phyloP scores from a whole-genome alignment of 768 basidiomycete species.

The Tulasnella sp. region DNA sequence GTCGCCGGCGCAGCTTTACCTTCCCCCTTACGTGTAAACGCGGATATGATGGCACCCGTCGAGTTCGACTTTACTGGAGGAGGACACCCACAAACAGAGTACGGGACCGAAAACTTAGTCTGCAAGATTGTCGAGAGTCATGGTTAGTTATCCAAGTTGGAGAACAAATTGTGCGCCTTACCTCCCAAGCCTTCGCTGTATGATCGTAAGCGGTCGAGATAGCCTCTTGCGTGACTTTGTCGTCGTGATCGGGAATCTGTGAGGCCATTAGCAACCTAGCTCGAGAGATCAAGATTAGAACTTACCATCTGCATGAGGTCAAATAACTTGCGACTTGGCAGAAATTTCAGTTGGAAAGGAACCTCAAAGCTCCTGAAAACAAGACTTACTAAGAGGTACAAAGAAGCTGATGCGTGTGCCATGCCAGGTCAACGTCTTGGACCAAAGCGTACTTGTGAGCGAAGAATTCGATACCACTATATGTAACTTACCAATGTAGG shows the following conservation, averaged over 20 bases:
- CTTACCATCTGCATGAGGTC: background rate
- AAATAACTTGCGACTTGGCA: background rate
- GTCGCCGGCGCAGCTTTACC: background rate
- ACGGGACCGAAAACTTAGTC: conserved; percentile 41
- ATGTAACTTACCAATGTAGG: conserved; percentile 11
- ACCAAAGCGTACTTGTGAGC: background rate
- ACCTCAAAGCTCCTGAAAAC: conserved; percentile 26
- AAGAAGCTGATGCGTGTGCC: conserved; percentile 22
- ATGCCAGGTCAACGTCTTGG: conserved; percentile 18
- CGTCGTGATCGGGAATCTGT: conserved; percentile 32
- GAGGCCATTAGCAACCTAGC: background rate
- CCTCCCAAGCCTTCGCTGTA: conserved; percentile 42
- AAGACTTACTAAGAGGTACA: conserved; percentile 38
- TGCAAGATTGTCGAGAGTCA: conserved; percentile 20
- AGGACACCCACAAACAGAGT: conserved; percentile 53
- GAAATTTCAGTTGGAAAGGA: conserved; percentile 15
- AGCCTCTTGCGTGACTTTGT: conserved; percentile 38
- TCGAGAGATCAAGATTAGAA: background rate
- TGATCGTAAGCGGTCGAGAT: conserved; percentile 39
- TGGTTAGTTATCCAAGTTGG: no score
- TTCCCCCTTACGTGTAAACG: conserved; percentile 3
- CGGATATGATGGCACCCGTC: background rate
- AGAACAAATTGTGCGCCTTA: no score
- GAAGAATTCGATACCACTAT: background rate
- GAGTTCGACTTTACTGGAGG: conserved; percentile 20